phyloP scores from a whole-genome alignment of 2,329 filamentous ascomycete species.

The Rhexocercosporidium sp. region DNA sequence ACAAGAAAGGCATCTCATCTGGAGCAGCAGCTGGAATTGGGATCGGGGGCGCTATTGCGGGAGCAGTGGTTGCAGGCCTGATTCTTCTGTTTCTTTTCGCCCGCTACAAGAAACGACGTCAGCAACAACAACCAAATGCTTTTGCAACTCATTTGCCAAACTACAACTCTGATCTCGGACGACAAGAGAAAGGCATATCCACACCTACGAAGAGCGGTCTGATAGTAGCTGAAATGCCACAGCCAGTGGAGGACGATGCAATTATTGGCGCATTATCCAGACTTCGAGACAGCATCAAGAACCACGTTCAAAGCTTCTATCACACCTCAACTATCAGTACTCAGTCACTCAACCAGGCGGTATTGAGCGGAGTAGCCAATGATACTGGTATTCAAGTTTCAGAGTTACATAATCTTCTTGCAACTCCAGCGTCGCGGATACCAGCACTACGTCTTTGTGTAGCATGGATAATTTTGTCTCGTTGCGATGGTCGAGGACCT shows the following conservation, averaged over 20 bases:
- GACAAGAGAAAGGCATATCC: constrained; percentile 12
- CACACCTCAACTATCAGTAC: constrained; percentile 13
- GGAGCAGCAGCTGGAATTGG: constrained; percentile 44
- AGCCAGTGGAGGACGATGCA: constrained; percentile 27
- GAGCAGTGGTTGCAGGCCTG: constrained; percentile 35
- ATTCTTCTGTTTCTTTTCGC: constrained; percentile 19
- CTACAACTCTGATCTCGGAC: not conserved
- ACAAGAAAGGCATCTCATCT: not conserved
- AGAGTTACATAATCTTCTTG: constrained; percentile 11
- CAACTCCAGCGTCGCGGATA: constrained; percentile 20
- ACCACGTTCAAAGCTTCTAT: constrained; percentile 31
- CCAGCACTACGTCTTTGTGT: constrained; percentile 21
- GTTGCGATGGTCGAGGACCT: constrained; percentile 11
- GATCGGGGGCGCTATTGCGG: constrained; percentile 44
- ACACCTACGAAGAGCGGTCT: not conserved
- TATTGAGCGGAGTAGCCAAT: constrained; percentile 19
- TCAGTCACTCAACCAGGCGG: constrained; percentile 17
- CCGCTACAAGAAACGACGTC: not conserved
- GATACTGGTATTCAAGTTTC: constrained; percentile 12
- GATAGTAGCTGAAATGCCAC: constrained; percentile 16
- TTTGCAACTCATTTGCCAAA: not conserved
- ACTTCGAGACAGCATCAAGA: constrained; percentile 30
- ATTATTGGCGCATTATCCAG: constrained; percentile 25
- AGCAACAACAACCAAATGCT: not conserved
- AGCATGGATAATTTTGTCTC: constrained; percentile 22